Evolutionary conservation across 768 basidiomycete species (phyloP), one percentile per base, ranked within the genome.

Genomic region (Lyophyllum shimeji): DNA sequence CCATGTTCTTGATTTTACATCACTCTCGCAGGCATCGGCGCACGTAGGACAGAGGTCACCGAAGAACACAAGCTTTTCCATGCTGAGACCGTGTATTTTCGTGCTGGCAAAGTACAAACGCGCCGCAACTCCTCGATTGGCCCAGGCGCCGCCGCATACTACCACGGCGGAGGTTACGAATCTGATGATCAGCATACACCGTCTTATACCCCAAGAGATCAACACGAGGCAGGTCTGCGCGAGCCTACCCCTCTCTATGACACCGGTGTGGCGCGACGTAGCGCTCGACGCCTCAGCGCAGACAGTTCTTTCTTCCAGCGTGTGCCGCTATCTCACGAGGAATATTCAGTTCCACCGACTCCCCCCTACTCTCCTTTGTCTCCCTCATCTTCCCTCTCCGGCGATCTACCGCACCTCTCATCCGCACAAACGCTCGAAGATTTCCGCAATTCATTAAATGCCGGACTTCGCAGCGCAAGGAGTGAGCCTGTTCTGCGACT

Each of bases 21-120:
- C 47, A 29, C 12, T 23, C 21, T 39, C 34, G 13, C 53, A 82
- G 79, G 80, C 75, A 78, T 90, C 50, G 93, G 92, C 56, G 83
- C 86, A 20, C 78, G 87, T 15, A 80, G 90, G 23, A 70, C 87
- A 55, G 90, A 96, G 45, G 78, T 92, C 15, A 82, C 78, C 11
- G 95, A 98, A 68, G 86, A 90, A 55, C 87, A 89, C 66, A 76
- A 76, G 29, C 75, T 95, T 27, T 86, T 91, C 63, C 85, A 85
- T 34, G 82, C 87, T 13, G 82, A 83, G 0, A 82, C 83, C 29
- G 80, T 84, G 4, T 87, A 90, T 69, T 97, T 95, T 69, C 79
- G 79, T 48, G 89, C 90, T 0, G 76, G 78, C 1, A 71, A 74
- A 49, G 48, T 57, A 18, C 62, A 67, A 42, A 56, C 71, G 8